Conservation (phyloP, 2,329 filamentous ascomycete genomes). For the Colletotrichum theobromicola region DNA sequence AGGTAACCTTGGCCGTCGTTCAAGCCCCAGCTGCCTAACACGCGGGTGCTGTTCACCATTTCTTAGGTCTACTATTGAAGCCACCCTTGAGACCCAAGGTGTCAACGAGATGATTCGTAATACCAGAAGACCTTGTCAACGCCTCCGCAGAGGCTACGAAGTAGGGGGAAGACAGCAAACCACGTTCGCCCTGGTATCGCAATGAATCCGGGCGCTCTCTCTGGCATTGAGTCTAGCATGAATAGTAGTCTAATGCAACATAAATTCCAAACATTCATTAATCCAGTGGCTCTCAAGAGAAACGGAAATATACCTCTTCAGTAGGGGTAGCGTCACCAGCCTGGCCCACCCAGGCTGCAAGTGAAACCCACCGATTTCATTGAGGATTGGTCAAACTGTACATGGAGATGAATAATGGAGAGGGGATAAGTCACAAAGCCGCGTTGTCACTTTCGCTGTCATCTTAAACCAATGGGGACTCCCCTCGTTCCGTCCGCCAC, state of each 20-base stretch:
- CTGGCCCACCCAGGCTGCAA: no score
- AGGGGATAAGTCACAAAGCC: not conserved
- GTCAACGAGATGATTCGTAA: not conserved
- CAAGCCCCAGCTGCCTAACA: not conserved
- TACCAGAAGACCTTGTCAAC: not conserved
- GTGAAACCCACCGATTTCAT: no score
- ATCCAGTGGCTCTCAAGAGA: no score
- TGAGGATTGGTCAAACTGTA: not conserved
- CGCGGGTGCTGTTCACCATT: not conserved
- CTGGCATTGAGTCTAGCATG: no score
- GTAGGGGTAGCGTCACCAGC: no score
- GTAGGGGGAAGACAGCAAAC: no score
- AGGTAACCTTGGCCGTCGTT: not conserved
- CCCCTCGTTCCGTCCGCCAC: conserved; percentile 35
- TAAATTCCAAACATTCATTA: no score
- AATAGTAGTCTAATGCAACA: no score
- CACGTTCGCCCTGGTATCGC: no score
- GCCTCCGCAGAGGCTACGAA: not conserved
- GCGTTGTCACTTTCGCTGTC: conserved; percentile 2
- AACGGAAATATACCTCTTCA: no score
- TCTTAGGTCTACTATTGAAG: not conserved
- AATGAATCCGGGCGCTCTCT: no score
- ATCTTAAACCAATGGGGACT: conserved; percentile 33
- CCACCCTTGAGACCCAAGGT: not conserved
- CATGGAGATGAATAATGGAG: not conserved